Base-by-base conservation (phyloP, 352 stramenopile species). In the Phytophthora pseudosyringae region DNA sequence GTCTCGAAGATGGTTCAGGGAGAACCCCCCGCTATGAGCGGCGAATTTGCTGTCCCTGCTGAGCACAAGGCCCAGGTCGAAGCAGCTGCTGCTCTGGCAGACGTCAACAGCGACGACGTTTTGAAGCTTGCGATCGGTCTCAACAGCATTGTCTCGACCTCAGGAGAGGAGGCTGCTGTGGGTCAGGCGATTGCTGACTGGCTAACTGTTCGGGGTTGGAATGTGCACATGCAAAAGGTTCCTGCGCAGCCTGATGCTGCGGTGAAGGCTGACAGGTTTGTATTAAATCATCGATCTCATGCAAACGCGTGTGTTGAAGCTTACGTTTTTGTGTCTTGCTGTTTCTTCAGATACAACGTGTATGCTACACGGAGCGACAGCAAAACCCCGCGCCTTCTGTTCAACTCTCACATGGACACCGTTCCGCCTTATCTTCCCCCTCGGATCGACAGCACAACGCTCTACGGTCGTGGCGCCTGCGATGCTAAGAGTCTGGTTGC, bases 371-470 rank as follows among this genome's bases (percentile, higher is more conserved):
- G 78, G 15, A 75, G 77, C 5, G 76, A 83, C 16, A 86, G 71
- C 58, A 87, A 87, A 29, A 60, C 69, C 0, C 80, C 83, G 29
- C 69, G 66, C 12, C 71, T 96, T 39, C 59, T 96, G 40, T 94
- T 95, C 64, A 96, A 96, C 69, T 93, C 83, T 29, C 86, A 96
- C 66, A 95, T 94, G 73, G 88, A 96, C 64, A 96, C 88, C 5
- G 88, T 95, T 33, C 78, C 84, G 32, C 81, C 80, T 18, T 90
- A 86, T 43, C 70, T 92, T 10, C 83, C 79, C 46, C 79, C 83
- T 38, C 81, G 83, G 12, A 86, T 81, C 4, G 81, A 92, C 28
- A 82, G 73, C 25, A 76, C 75, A 39, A 92, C 82, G 55, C 72
- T 92, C 4, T 89, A 86, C 44, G 88, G 88, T n/a, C 83, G 88